Percentiles rank a stretch among this genome's conserved stretches.
phyloP scores from a whole-genome alignment of 257 asterid species.

The Solanum gandarillasii region DNA sequence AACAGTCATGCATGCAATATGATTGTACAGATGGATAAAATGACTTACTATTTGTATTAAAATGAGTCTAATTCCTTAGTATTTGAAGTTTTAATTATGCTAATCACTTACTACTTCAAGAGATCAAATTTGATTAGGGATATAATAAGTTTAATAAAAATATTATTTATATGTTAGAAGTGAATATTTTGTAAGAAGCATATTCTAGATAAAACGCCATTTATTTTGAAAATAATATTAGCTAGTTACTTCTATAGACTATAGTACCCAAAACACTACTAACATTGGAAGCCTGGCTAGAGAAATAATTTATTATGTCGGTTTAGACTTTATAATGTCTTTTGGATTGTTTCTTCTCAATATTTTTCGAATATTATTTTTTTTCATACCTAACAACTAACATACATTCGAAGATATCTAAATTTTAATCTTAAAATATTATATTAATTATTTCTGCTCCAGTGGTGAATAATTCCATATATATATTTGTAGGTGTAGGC shows the following conservation, averaged over 20 bases:
- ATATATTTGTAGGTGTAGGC: background rate
- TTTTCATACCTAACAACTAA: background rate
- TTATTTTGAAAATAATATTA: too few relatives aligned
- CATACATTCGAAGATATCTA: background rate
- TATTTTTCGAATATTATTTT: too few relatives aligned
- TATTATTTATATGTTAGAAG: too few relatives aligned
- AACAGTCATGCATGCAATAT: too few relatives aligned
- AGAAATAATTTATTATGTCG: background rate
- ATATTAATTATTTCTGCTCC: background rate
- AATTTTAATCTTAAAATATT: too few relatives aligned
- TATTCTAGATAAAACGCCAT: background rate
- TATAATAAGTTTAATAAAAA: too few relatives aligned
- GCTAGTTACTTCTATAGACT: background rate
- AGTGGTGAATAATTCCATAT: background rate
- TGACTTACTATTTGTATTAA: too few relatives aligned
- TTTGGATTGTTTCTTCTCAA: background rate
- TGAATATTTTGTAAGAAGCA: background rate
- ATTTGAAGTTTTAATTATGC: too few relatives aligned
- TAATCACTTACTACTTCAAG: too few relatives aligned
- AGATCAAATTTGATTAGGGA: too few relatives aligned
- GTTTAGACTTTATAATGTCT: background rate
- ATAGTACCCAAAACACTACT: background rate
- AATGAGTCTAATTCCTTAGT: too few relatives aligned
- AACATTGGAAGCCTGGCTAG: background rate
- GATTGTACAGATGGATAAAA: too few relatives aligned